These are phyloP conservation scores for Macrophomina pseudophaseolina DNA, from an alignment of 2,329 filamentous ascomycete species.

Conservation along the genomic window DNA sequence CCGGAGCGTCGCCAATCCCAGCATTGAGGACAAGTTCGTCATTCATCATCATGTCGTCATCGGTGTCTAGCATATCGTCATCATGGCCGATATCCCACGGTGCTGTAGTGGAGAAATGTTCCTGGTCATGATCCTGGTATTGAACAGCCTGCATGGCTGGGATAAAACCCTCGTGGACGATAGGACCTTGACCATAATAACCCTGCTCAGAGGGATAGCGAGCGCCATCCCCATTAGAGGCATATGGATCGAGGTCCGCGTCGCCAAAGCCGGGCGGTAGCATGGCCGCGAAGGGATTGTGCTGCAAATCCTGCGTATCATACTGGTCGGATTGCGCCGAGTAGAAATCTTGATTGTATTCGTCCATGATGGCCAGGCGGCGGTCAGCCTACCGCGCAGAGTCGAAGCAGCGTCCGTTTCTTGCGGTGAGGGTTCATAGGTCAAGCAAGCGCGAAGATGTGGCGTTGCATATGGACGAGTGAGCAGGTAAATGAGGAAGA, in stretches of 20 bases:
- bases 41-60: slow-evolving; percentile 37
- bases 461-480: background rate
- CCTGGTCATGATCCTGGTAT: slow-evolving; percentile 35
- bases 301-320: slow-evolving; percentile 14
- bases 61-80: slow-evolving; percentile 29
- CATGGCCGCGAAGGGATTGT: slow-evolving; percentile 27
- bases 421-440: background rate
- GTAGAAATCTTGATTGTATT: slow-evolving; percentile 16
- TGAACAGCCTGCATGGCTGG: slow-evolving; percentile 35
- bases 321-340: background rate
- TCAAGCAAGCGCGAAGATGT: background rate
- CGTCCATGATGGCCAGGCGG: background rate
- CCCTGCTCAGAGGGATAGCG: slow-evolving; percentile 18
- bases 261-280: slow-evolving; percentile 17
- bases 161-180: slow-evolving; percentile 48
- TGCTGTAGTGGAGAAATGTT: background rate
- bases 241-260: background rate
- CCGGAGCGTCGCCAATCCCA: slow-evolving; percentile 37
- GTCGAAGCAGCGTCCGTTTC: background rate
- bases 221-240: background rate
- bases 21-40: slow-evolving; percentile 24
- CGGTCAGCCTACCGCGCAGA: background rate
- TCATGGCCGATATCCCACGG: slow-evolving; percentile 6
- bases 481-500: background rate
- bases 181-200: slow-evolving; percentile 30